A percentile compares a stretch with the other conserved stretches of the same genome.
phyloP scores from a whole-genome alignment of 306 rosid species.

The Psophocarpus tetragonolobus region DNA sequence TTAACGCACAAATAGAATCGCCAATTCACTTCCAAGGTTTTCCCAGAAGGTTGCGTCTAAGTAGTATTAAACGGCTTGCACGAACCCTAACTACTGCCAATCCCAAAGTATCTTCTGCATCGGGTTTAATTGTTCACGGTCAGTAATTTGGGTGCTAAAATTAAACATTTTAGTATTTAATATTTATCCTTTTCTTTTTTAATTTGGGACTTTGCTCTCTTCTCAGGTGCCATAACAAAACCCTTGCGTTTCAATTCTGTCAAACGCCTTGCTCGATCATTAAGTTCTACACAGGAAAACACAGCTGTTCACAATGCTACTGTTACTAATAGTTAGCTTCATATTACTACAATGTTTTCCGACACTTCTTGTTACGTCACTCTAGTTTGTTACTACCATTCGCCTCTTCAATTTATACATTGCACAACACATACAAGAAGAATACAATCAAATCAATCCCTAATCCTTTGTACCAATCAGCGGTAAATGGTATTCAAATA shows the following conservation, averaged over 20 bases:
- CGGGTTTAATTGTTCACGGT: no score
- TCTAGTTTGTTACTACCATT: no score
- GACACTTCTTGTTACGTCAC: neutral
- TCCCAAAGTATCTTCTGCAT: no score
- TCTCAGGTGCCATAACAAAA: conserved; percentile 30
- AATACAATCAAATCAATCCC: neutral
- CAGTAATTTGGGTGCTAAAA: no score
- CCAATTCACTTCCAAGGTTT: conserved; percentile 38
- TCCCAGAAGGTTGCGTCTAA: conserved; percentile 42
- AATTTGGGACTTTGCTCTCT: neutral
- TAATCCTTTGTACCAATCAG: neutral
- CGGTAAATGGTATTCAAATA: neutral
- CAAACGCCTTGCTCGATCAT: conserved; percentile 49
- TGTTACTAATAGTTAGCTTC: neutral
- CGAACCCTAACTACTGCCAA: conserved; percentile 21
- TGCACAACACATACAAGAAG: neutral
- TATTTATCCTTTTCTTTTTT: neutral
- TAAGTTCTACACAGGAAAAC: conserved; percentile 13
- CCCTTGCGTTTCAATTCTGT: conserved; percentile 49
- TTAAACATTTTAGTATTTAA: no score
- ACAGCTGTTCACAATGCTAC: conserved; percentile 17
- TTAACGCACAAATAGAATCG: conserved; percentile 6
- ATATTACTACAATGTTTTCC: neutral
- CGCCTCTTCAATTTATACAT: neutral
- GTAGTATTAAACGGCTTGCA: conserved; percentile 52